These are phyloP conservation scores for Saccharomyces kudriavzevii DNA, from an alignment of 805 yeast species.

Conservation along the genomic window DNA sequence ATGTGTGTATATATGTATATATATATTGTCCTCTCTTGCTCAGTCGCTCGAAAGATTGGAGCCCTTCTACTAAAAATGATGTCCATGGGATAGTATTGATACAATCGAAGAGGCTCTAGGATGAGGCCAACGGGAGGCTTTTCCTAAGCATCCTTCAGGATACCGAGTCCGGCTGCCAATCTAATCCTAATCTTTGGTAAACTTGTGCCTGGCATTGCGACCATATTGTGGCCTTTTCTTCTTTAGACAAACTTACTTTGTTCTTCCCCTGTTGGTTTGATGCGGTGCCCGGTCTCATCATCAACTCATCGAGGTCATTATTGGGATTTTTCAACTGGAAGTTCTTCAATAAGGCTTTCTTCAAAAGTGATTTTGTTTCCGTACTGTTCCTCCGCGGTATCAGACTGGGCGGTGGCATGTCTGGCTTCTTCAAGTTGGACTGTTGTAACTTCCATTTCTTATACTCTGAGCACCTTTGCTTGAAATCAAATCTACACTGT, in stretches of 20 bases:
- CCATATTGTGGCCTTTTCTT: constrained; percentile 51
- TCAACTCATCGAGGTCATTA: background rate
- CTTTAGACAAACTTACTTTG: constrained; percentile 33
- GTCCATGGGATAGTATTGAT: background rate
- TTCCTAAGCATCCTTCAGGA: background rate
- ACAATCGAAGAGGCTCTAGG: background rate
- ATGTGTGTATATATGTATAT: background rate
- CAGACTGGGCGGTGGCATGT: constrained; percentile 12
- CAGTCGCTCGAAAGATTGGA: background rate
- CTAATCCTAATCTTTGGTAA: constrained; percentile 45
- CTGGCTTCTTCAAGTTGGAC: constrained; percentile 1
- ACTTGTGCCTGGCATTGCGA: constrained; percentile 49
- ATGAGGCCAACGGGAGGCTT: background rate
- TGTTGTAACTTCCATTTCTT: constrained; percentile 32
- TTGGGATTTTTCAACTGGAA: constrained; percentile 16
- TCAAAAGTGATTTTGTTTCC: constrained; percentile 3
- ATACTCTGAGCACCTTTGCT: constrained; percentile 36
- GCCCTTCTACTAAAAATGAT: background rate
- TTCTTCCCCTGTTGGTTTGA: background rate
- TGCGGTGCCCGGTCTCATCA: background rate
- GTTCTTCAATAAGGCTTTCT: constrained; percentile 16
- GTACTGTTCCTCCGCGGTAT: constrained; percentile 4
- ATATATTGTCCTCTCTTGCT: background rate
- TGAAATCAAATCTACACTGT: constrained; percentile 57
- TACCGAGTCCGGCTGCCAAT: constrained; percentile 41